Evolutionary conservation across 2,329 filamentous ascomycete species (phyloP), one percentile per base, ranked within the genome.

Genomic region (Diplodia mutila): DNA sequence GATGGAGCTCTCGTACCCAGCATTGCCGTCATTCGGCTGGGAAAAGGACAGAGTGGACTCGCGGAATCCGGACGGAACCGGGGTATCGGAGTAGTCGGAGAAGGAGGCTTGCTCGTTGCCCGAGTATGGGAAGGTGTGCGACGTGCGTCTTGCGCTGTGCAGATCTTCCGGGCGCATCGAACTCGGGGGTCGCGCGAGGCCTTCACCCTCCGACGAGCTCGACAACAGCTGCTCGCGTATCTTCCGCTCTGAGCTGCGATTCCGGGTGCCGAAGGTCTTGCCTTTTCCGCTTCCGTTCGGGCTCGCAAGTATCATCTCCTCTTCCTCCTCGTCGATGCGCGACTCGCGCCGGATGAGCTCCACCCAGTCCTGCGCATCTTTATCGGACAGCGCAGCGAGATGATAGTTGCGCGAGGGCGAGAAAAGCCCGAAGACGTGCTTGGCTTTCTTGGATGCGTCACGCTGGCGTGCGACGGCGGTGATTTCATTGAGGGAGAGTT

Each of bases 371-470:
- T 91, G 87, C 6, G 92, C 92, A 70, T 97, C 94, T 68, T 87
- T 83, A 61, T 89, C 86, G 4, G 86, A 90, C 37, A 84, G 77
- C 0, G 92, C 93, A 78, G 97, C 91, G 69, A 99, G 89, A 75
- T 97, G 93, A 80, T 91, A 97, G 80, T 97, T 98, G 71, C 91
- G 90, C 18, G 93, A 91, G 0, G 94, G 91, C 0, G 93, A 94
- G 80, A 97, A 99, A 54, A 98, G 86, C 23, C 92, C 95, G 76
- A 99, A 98, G 69, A 97, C 88, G 76, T 97, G 89, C 64, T 92
- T 87, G 68, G 91, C 90, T 77, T 91, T 94, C 69, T 93, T 89
- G 79, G 97, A 97, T 9, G 92, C 91, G 73, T 97, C 93, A 74
- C 92, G 94, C 70, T 98, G 89, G 68, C 92, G 88, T 1, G 94